Conservation (phyloP, 1,284 basidiomycete genomes). For the Wallemia mellicola region DNA sequence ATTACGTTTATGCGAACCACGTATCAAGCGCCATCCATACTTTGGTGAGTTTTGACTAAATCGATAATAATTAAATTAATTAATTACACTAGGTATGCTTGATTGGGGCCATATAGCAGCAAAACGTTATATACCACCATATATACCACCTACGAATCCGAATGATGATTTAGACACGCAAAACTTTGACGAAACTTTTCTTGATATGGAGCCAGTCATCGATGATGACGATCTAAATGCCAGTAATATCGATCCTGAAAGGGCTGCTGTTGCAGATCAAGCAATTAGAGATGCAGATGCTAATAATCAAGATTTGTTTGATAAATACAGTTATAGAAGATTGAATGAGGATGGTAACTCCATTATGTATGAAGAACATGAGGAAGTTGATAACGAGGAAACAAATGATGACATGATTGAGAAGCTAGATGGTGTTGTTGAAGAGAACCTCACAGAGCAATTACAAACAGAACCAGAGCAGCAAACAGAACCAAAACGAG, state of each 20-base stretch:
- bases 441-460: too few relatives aligned
- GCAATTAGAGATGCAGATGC: slow-evolving; percentile 21
- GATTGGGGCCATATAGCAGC: slow-evolving; percentile 81
- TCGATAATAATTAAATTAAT: slow-evolving; percentile 2
- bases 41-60: slow-evolving; percentile 33
- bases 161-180: slow-evolving; percentile 79
- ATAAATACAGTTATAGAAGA: slow-evolving; percentile 47
- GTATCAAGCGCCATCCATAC: slow-evolving; percentile 79
- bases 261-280: slow-evolving; percentile 7
- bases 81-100: slow-evolving; percentile 5
- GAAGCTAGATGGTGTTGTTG: too few relatives aligned
- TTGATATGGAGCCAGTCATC: slow-evolving; percentile 69
- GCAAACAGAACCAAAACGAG: not conserved
- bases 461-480: not conserved
- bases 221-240: slow-evolving; percentile 27
- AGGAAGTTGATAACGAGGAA: slow-evolving; percentile 19
- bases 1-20: slow-evolving; percentile 62
- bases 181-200: slow-evolving; percentile 90
- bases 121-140: slow-evolving; percentile 88
- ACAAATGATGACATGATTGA: slow-evolving; percentile 10
- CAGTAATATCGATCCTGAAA: slow-evolving; percentile 18
- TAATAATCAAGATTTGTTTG: slow-evolving; percentile 24
- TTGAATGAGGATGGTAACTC: slow-evolving; percentile 33
- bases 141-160: slow-evolving; percentile 77
- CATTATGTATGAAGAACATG: slow-evolving; percentile 36